Conservation (phyloP, 2,329 filamentous ascomycete species). For the Mollisiaceae sp. region DNA sequence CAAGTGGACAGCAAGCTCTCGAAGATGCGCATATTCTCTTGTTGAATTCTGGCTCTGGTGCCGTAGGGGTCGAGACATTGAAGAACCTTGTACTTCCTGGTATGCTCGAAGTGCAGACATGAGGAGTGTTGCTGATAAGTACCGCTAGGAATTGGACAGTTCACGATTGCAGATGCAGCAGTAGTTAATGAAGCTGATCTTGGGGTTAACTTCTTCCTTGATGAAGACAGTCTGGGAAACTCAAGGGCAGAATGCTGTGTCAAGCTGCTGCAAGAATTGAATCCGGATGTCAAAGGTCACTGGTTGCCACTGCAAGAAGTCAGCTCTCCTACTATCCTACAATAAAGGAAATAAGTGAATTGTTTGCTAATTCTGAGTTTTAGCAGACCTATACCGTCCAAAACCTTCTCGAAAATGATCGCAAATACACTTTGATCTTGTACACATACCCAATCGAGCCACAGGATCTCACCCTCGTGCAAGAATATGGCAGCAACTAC, state of each 20-base stretch:
- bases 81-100: constrained; percentile 97
- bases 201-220: constrained; percentile 96
- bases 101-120: constrained; percentile 41
- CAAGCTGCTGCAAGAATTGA: constrained; percentile 81
- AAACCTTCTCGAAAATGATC: constrained; percentile 42
- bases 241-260: constrained; percentile 79
- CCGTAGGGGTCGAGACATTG: constrained; percentile 86
- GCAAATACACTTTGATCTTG: constrained; percentile 63
- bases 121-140: constrained; percentile 26
- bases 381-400: constrained; percentile 15
- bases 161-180: constrained; percentile 85
- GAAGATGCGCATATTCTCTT: constrained; percentile 92
- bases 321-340: constrained; percentile 31
- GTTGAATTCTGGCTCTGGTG: constrained; percentile 84
- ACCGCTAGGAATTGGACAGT: constrained; percentile 77
- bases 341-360: background rate
- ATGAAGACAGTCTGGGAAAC: constrained; percentile 76
- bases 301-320: constrained; percentile 62
- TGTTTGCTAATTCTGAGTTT: constrained; percentile 24
- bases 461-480: constrained; percentile 55
- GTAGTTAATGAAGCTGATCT: constrained; percentile 81
- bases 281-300: constrained; percentile 85
- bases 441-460: constrained; percentile 63
- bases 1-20: constrained; percentile 85
- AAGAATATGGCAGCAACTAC: constrained; percentile 55